Conservation (phyloP, 2,329 filamentous ascomycete genomes). For the Hyphodiscus sp. region DNA sequence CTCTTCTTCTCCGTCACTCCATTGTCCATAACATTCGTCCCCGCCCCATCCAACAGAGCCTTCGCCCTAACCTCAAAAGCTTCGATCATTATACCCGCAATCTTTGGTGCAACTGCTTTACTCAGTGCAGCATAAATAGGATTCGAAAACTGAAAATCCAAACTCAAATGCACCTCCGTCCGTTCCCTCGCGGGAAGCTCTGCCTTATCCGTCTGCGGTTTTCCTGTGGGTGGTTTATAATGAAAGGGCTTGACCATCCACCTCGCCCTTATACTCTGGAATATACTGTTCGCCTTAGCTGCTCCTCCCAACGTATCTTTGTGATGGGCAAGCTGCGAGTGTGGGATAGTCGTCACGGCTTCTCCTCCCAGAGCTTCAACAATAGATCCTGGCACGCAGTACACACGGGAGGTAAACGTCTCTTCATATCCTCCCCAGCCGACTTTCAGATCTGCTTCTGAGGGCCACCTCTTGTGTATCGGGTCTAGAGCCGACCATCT, state of each 20-base stretch:
- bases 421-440: constrained; percentile 83
- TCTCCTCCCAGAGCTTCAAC: constrained; percentile 73
- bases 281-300: constrained; percentile 44
- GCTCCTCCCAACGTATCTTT: constrained; percentile 32
- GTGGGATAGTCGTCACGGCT: constrained; percentile 38
- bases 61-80: constrained; percentile 82
- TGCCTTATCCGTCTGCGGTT: constrained; percentile 25
- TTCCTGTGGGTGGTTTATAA: constrained; percentile 37
- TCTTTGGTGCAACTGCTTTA: constrained; percentile 71
- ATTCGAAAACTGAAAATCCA: constrained; percentile 81
- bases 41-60: constrained; percentile 40
- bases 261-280: constrained; percentile 62
- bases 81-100: constrained; percentile 83
- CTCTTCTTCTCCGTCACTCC: background rate
- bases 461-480: constrained; percentile 51
- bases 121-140: constrained; percentile 83
- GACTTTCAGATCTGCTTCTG: constrained; percentile 70
- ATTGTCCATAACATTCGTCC: constrained; percentile 7
- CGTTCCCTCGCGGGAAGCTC: constrained; percentile 33
- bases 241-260: constrained; percentile 56
- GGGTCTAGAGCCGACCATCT: constrained; percentile 55
- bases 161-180: constrained; percentile 69
- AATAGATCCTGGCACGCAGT: constrained; percentile 64
- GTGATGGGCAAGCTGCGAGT: constrained; percentile 35
- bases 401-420: constrained; percentile 71